These are phyloP conservation scores for Coemansia sp. DNA, from an alignment of 192 early-diverging fungal genomes.

Conservation along the genomic window DNA sequence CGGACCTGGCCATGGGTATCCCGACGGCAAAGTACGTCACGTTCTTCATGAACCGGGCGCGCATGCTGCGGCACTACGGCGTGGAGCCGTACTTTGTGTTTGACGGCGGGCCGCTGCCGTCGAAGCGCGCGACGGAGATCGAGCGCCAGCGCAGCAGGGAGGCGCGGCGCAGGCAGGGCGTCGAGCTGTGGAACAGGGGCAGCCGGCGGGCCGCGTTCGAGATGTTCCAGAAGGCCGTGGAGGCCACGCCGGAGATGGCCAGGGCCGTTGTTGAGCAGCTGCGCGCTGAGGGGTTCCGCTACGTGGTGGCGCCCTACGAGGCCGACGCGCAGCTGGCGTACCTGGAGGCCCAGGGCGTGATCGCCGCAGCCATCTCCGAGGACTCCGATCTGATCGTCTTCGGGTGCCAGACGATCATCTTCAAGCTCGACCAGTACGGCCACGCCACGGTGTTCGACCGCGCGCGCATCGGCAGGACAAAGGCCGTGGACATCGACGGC, in stretches of 20 bases:
- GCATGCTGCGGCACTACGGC: constrained; percentile 69
- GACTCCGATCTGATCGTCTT: constrained; percentile 95
- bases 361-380: constrained; percentile 85
- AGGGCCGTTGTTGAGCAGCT: constrained; percentile 70
- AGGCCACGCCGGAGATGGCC: constrained; percentile 88
- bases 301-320: constrained; percentile 93
- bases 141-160: constrained; percentile 59
- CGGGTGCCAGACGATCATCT: constrained; percentile 82
- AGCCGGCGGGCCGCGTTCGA: constrained; percentile 69
- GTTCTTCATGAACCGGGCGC: constrained; percentile 77
- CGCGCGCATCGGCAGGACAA: constrained; percentile 52
- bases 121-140: constrained; percentile 75
- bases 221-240: constrained; percentile 71
- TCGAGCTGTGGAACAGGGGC: constrained; percentile 58
- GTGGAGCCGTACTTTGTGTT: constrained; percentile 90
- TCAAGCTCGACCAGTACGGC: constrained; percentile 80
- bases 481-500: constrained; percentile 56
- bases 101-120: constrained; percentile 88
- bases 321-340: constrained; percentile 95
- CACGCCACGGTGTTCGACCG: constrained; percentile 65
- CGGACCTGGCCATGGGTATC: constrained; percentile 71
- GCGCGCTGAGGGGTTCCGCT: constrained; percentile 63
- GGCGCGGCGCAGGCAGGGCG: constrained; percentile 59
- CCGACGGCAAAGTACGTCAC: constrained; percentile 80
- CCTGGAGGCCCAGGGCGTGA: constrained; percentile 65